Percentiles rank a stretch among this genome's conserved stretches.
Evolutionary conservation across 345 rosid genomes (phyloP).

Genomic region (Arabidopsis suecica): DNA sequence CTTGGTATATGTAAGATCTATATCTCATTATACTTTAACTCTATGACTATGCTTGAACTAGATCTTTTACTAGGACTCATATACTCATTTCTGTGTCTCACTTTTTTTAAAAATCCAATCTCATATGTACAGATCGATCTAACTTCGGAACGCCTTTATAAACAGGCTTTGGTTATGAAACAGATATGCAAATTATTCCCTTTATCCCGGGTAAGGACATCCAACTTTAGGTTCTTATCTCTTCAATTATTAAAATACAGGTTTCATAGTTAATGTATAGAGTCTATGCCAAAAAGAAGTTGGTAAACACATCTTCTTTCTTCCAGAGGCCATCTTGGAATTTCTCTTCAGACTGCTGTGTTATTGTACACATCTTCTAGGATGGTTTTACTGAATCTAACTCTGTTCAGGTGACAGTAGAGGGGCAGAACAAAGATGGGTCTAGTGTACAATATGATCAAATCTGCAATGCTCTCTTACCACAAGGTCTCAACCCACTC

Average conservation of each 20-base stretch:
- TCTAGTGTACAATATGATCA: conserved; percentile 67
- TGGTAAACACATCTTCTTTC: conserved; percentile 22
- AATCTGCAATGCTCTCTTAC: conserved; percentile 87
- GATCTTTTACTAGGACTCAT: conserved; percentile 3
- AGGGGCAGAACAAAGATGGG: conserved; percentile 65
- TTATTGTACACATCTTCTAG: background rate
- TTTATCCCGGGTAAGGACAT: conserved; percentile 66
- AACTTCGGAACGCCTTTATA: conserved; percentile 84
- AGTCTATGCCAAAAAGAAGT: background rate
- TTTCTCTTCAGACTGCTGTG: conserved; percentile 6
- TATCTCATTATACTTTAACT: background rate
- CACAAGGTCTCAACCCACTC: conserved; percentile 91
- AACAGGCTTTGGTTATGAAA: conserved; percentile 83
- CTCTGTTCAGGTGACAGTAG: conserved; percentile 61
- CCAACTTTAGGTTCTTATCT: background rate
- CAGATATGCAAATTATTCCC: conserved; percentile 92
- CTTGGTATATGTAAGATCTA: conserved; percentile 74
- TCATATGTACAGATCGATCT: conserved; percentile 71
- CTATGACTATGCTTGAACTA: conserved; percentile 33
- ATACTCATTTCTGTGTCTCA: background rate
- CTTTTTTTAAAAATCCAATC: background rate
- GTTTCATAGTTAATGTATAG: background rate
- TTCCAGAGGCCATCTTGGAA: conserved; percentile 20
- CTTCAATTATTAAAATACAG: background rate
- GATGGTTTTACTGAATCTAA: conserved; percentile 17